phyloP scores from a whole-genome alignment of 768 basidiomycete genomes.

The Cystobasidium onofrii region DNA sequence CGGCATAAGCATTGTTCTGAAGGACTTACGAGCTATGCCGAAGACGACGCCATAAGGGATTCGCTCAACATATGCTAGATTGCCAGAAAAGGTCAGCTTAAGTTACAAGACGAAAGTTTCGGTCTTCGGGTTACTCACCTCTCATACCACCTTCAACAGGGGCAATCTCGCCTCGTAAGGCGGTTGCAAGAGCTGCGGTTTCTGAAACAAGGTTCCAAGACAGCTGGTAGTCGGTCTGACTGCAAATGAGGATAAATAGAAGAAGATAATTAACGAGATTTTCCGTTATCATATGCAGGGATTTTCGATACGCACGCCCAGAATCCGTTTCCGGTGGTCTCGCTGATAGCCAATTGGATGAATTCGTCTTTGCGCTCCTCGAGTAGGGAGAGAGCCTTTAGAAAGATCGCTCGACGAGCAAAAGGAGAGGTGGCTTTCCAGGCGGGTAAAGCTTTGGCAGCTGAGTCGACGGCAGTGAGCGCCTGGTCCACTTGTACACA shows the following conservation, averaged over 20 bases:
- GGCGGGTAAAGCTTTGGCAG: constrained; percentile 7
- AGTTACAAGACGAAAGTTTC: no score
- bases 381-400: not conserved
- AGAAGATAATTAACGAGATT: not conserved
- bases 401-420: constrained; percentile 5
- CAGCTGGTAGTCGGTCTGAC: constrained; percentile 5
- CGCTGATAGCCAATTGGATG: not conserved
- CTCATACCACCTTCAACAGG: not conserved
- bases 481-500: not conserved
- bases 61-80: constrained; percentile 13
- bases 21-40: constrained; percentile 21
- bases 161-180: constrained; percentile 13
- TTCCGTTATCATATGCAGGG: no score
- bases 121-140: no score
- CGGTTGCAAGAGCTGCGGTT: constrained; percentile 19
- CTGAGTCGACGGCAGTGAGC: not conserved
- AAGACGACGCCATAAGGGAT: constrained; percentile 25
- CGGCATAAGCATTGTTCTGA: no score
- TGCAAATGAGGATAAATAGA: not conserved
- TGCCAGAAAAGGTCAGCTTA: not conserved
- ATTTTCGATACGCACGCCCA: constrained; percentile 21
- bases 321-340: constrained; percentile 16
- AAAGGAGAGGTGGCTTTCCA: constrained; percentile 1
- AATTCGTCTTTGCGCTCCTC: constrained; percentile 26
- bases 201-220: constrained; percentile 17